A percentile compares a stretch with the other conserved stretches of the same genome.
phyloP scores from a whole-genome alignment of 2,329 filamentous ascomycete genomes.

The Claviceps digitariae region DNA sequence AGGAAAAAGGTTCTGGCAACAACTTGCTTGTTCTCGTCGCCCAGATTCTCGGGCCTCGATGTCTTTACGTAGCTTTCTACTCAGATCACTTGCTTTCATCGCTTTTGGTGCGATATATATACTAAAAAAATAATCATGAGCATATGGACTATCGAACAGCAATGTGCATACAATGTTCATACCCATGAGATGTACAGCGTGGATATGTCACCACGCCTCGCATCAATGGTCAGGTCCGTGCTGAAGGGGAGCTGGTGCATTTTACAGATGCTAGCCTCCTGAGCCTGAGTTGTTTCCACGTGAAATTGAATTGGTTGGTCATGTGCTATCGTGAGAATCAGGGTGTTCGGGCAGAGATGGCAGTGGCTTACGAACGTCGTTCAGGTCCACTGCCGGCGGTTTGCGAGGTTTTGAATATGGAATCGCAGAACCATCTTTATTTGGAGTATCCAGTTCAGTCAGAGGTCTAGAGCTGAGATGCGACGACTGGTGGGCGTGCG shows the following conservation, averaged over 20 bases:
- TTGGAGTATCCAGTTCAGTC: conserved; percentile 7
- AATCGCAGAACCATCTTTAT: conserved; percentile 1
- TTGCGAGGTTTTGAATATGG: conserved; percentile 2
- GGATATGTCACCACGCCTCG: background rate
- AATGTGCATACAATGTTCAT: background rate
- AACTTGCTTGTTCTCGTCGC: background rate
- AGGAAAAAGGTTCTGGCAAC: background rate
- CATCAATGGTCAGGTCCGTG: background rate
- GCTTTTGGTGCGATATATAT: background rate
- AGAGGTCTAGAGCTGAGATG: conserved; percentile 12
- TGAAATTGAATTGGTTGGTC: background rate
- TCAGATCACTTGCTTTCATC: background rate
- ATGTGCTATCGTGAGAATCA: conserved; percentile 24
- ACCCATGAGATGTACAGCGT: background rate
- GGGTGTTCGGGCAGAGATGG: conserved; percentile 15
- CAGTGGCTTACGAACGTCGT: conserved; percentile 26
- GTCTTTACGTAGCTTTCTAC: background rate
- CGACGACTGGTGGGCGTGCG: conserved; percentile 13
- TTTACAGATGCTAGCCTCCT: background rate
- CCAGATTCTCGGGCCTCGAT: background rate
- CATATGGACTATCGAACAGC: background rate
- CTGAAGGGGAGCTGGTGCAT: background rate
- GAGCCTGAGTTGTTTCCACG: background rate
- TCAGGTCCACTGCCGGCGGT: conserved; percentile 4
- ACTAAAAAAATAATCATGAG: background rate